Evolutionary conservation across 169 alveolate species (phyloP).

Genomic region (Haemoproteus tartakovskyi): DNA sequence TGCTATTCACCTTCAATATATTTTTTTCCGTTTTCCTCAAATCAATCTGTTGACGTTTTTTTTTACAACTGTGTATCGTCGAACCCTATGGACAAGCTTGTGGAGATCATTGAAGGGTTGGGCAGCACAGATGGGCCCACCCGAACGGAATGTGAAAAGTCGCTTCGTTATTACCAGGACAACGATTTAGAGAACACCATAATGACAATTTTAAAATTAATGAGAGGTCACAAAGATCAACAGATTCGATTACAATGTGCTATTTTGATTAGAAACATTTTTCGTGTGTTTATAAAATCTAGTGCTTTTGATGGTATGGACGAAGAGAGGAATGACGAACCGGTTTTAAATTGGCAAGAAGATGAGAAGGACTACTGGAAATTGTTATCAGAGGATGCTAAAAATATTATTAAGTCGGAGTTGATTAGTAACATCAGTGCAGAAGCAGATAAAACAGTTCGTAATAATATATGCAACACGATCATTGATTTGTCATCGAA

Average conservation of each 20-base stretch:
- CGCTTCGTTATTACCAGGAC: conserved; percentile 68
- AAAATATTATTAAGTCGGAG: conserved; percentile 69
- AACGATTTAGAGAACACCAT: conserved; percentile 70
- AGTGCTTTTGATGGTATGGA: conserved; percentile 66
- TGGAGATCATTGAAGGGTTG: conserved; percentile 73
- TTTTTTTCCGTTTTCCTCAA: no score
- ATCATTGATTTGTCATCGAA: conserved; percentile 72
- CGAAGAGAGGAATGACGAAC: conserved; percentile 67
- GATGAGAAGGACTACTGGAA: conserved; percentile 62
- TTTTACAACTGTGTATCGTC: no score
- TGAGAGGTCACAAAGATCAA: conserved; percentile 70
- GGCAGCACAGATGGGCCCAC: conserved; percentile 71
- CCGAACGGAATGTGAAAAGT: conserved; percentile 76
- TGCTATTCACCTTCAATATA: no score
- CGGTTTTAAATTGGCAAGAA: conserved; percentile 12
- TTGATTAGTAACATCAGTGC: conserved; percentile 67
- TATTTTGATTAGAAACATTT: conserved; percentile 69
- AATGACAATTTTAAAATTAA: conserved; percentile 68
- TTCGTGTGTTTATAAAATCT: conserved; percentile 70
- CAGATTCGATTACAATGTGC: conserved; percentile 77
- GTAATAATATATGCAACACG: conserved; percentile 77
- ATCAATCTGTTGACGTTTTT: no score
- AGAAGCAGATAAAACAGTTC: conserved; percentile 70
- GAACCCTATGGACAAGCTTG: conserved; percentile 70
- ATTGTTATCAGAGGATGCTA: conserved; percentile 50